phyloP scores from a whole-genome alignment of 1,284 basidiomycete genomes.

The Cronartium ribicola region DNA sequence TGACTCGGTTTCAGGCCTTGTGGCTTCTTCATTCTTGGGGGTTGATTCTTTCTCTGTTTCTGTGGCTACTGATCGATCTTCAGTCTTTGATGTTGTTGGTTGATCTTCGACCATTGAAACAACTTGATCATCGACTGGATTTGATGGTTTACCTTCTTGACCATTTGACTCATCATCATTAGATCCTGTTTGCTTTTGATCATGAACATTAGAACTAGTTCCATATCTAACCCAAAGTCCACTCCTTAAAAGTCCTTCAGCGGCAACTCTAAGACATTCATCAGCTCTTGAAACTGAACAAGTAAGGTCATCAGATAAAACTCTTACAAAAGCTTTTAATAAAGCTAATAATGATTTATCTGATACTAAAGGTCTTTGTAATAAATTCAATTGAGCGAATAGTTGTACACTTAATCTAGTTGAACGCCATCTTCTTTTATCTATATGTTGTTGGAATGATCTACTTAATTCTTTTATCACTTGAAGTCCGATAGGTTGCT shows the following conservation, averaged over 20 bases:
- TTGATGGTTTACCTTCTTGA: not conserved
- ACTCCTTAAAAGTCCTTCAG: slow-evolving; percentile 46
- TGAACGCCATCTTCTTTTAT: slow-evolving; percentile 81
- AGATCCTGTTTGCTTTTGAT: not conserved
- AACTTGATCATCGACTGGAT: not conserved
- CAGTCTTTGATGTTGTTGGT: not conserved
- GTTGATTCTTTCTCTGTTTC: not conserved
- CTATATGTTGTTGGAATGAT: slow-evolving; percentile 75
- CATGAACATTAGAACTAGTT: not conserved
- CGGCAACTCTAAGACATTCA: slow-evolving; percentile 47
- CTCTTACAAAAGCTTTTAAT: slow-evolving; percentile 46
- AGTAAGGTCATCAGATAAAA: slow-evolving; percentile 45
- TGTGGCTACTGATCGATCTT: not conserved
- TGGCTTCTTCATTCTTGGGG: not conserved
- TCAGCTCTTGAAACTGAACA: slow-evolving; percentile 47
- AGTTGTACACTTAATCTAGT: slow-evolving; percentile 81
- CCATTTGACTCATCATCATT: not conserved
- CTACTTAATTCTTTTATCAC: slow-evolving; percentile 83
- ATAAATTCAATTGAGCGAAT: slow-evolving; percentile 71
- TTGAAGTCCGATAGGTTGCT: slow-evolving; percentile 60
- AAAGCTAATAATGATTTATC: slow-evolving; percentile 41
- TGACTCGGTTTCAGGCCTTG: not conserved
- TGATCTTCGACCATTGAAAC: not conserved
- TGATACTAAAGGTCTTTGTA: slow-evolving; percentile 43
- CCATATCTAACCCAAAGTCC: slow-evolving; percentile 9